These are phyloP conservation scores for Daldinia decipiens DNA, from an alignment of 495 filamentous ascomycete species.

Conservation along the genomic window DNA sequence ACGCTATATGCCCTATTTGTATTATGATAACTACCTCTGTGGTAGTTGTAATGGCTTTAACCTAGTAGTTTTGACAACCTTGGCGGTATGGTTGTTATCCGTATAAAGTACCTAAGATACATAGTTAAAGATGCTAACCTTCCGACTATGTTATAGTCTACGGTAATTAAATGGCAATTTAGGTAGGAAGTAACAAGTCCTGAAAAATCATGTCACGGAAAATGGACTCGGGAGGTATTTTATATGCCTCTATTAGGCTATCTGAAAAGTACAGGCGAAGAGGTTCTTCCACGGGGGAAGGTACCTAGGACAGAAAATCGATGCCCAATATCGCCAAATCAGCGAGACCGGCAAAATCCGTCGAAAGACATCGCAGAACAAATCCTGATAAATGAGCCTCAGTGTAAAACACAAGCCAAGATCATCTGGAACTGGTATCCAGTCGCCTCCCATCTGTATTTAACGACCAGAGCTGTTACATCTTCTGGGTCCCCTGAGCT, in stretches of 20 bases:
- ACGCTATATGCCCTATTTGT: no score
- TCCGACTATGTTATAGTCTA: no score
- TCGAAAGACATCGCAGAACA: constrained; percentile 10
- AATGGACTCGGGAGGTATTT: constrained; percentile 5
- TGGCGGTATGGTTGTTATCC: no score
- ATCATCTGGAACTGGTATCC: constrained; percentile 5
- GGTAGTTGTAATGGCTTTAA: no score
- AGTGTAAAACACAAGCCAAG: constrained; percentile 5
- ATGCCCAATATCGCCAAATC: constrained; percentile 17
- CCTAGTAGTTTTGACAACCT: no score
- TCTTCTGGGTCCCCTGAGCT: not conserved
- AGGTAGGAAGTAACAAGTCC: not conserved
- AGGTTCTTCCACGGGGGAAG: not conserved
- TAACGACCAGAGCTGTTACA: not conserved
- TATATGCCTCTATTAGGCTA: constrained; percentile 23
- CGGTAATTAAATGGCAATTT: not conserved
- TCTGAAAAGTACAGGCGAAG: constrained; percentile 25
- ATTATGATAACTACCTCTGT: no score
- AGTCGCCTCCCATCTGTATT: not conserved
- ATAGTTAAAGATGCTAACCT: no score
- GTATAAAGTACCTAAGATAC: no score
- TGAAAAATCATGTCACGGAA: constrained; percentile 12
- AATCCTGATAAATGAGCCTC: constrained; percentile 8
- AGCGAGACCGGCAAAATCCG: constrained; percentile 1
- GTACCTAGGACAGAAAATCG: constrained; percentile 10